phyloP scores from a whole-genome alignment of 257 asterid species.

The Osmanthus fragrans region DNA sequence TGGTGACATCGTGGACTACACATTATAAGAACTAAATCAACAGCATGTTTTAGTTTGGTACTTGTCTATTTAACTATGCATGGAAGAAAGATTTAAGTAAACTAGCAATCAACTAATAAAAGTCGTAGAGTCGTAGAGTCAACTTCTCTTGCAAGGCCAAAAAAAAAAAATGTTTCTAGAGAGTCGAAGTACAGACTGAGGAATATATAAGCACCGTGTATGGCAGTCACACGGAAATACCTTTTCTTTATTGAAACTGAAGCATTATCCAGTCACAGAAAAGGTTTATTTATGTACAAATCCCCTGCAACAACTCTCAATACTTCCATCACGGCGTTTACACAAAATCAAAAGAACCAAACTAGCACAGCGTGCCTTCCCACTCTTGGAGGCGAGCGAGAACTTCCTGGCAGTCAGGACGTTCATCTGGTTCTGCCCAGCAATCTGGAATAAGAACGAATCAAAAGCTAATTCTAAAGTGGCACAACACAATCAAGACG shows the following conservation, averaged over 20 bases:
- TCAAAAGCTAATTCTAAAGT: not conserved
- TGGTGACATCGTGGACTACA: not conserved
- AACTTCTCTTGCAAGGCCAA: not conserved
- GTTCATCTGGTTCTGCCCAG: slow-evolving; percentile 86
- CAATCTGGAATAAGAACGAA: slow-evolving; percentile 56
- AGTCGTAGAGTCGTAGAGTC: not conserved
- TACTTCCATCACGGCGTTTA: not conserved
- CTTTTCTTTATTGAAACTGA: not conserved
- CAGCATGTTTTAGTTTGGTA: not conserved
- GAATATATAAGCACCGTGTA: not conserved
- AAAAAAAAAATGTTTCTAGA: not conserved
- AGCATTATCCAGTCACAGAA: not conserved
- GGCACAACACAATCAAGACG: not conserved
- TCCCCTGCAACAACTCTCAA: not conserved
- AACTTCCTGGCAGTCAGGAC: slow-evolving; percentile 77
- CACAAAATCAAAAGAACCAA: slow-evolving; percentile 12
- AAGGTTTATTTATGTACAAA: not conserved
- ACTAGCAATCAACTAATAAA: not conserved
- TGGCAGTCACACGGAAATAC: not conserved
- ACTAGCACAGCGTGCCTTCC: slow-evolving; percentile 41
- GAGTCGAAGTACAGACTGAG: not conserved
- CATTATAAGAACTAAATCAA: not conserved
- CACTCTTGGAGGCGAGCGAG: slow-evolving; percentile 68
- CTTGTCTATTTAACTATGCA: no score
- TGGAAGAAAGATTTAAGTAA: no score